Base-by-base conservation (phyloP, 2,329 filamentous ascomycete genomes). In the Zasmidium cellare region DNA sequence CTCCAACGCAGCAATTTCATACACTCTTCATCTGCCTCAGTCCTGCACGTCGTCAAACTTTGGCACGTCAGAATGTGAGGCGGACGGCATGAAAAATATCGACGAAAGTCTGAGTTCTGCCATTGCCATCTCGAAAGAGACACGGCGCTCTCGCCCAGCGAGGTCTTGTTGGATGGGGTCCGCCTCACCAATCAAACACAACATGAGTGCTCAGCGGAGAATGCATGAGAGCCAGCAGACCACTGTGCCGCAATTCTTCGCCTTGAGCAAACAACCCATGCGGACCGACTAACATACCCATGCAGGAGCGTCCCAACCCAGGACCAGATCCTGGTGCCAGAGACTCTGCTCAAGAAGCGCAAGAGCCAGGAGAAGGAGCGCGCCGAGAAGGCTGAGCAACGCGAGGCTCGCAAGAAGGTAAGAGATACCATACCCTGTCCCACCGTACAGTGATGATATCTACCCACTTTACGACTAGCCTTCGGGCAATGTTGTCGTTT, bases 281-380 rank as follows among this genome's bases (percentile, higher is more conserved):
- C 87, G 84, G 85, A 82, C 82, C 84, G 84, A 86, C 87, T 91
- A 78, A 86, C 78, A 73, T 77, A 62, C 61, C 46, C 58, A 50
- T 77, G 75, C 77, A 96, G 92, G 82, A 87, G 87, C 82, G 90
- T 96, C 76, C 91, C 94, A 71, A 96, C 92, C 80, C 82, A 92
- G 81, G 91, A 97, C 80, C 90, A 97, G 80, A 87, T 99, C 79
- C 85, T 97, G 79, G 91, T 97, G 77, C 94, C 94, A 72, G 94
- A 99, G 91, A 99, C 94, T 74, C 91, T 99, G 76, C 87, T 99
- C 80, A 99, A 99, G 90, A 99, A 99, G 91, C 91, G 94, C 85
- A 99, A 99, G 92, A 91, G 87, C 80, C 93, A 97, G 84, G 94
- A 99, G 88, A 96, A 97, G 88, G 92, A 92, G 79, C 90, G 92